Percentiles rank a stretch among this genome's conserved stretches.
These are phyloP conservation scores for Naganishia cerealis DNA, from an alignment of 1,284 basidiomycete species.

Conservation along the genomic window DNA sequence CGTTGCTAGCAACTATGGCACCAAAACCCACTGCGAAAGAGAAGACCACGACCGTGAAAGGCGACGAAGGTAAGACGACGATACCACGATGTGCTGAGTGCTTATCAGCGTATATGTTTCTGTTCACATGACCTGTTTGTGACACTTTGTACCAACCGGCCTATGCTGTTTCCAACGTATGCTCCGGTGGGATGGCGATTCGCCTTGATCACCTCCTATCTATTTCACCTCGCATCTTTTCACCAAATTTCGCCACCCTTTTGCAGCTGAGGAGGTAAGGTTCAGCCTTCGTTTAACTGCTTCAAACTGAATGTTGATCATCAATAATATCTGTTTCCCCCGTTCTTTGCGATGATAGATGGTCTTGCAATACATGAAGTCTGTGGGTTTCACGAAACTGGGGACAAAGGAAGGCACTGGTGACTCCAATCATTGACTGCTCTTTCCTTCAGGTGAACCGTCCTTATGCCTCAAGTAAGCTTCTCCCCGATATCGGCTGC, in stretches of 20 bases:
- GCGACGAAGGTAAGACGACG: constrained; percentile 48
- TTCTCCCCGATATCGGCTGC: not conserved
- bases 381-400: constrained; percentile 36
- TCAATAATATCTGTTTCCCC: not conserved
- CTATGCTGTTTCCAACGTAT: no score
- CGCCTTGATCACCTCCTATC: no score
- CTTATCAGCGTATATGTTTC: not conserved
- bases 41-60: constrained; percentile 46
- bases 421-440: not conserved
- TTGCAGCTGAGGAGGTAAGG: constrained; percentile 48
- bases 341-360: constrained; percentile 38
- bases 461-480: constrained; percentile 49
- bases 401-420: not conserved
- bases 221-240: not conserved
- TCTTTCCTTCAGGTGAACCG: constrained; percentile 42
- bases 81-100: no score
- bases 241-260: not conserved
- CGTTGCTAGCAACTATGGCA: constrained; percentile 42
- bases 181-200: no score
- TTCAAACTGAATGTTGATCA: constrained; percentile 2
- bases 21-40: constrained; percentile 66
- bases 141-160: not conserved
- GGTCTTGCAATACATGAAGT: constrained; percentile 50
- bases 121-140: not conserved
- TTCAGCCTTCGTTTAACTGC: not conserved